Conservation (phyloP, 2,329 filamentous ascomycete genomes). For the Pseudogymnoascus verrucosus region DNA sequence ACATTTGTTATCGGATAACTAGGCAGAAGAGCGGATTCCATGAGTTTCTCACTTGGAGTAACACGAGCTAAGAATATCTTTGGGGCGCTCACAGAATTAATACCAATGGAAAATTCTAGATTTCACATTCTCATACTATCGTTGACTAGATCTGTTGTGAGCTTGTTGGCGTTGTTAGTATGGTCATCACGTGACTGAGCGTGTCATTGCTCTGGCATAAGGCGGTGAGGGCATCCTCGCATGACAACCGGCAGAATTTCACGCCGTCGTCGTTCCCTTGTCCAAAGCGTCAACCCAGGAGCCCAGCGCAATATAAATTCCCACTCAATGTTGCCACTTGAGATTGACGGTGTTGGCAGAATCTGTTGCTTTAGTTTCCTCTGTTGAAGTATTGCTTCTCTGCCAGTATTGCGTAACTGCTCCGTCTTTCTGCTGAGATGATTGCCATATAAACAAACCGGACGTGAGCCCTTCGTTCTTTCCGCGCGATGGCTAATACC, state of each 20-base stretch:
- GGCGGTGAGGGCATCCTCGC: neutral
- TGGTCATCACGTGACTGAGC: neutral
- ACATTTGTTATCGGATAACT: neutral
- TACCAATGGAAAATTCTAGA: neutral
- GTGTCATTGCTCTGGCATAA: neutral
- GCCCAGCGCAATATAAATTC: neutral
- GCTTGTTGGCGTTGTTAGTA: neutral
- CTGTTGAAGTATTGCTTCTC: neutral
- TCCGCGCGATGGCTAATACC: neutral
- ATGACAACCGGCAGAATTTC: neutral
- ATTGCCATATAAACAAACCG: slow-evolving; percentile 1
- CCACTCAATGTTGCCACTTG: neutral
- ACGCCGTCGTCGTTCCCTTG: neutral
- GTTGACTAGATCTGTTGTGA: neutral
- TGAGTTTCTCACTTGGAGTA: neutral
- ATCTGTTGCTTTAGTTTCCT: neutral
- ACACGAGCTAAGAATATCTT: neutral
- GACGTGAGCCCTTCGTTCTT: neutral
- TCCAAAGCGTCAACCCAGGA: neutral
- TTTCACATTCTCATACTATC: neutral
- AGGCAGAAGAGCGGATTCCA: neutral
- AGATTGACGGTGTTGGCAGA: neutral
- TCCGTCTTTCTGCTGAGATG: neutral
- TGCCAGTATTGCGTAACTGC: neutral
- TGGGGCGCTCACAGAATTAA: neutral